phyloP scores from a whole-genome alignment of 139 green algal genomes.

The Chlamydomonas incerta region DNA sequence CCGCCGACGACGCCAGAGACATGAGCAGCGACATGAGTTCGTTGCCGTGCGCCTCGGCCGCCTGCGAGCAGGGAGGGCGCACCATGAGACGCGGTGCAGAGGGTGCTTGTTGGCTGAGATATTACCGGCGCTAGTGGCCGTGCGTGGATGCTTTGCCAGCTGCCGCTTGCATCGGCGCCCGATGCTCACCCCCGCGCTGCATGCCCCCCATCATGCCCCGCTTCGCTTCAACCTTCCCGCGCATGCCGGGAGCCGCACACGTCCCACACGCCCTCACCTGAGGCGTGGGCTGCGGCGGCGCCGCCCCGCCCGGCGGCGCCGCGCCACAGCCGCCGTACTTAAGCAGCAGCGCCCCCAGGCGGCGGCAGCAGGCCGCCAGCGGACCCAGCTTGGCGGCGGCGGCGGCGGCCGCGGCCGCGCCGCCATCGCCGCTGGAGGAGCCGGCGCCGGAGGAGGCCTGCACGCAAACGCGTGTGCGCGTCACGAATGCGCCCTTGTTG shows the following conservation, averaged over 20 bases:
- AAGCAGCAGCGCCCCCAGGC: conserved; percentile 59
- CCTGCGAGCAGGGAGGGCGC: not conserved
- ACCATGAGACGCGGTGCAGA: too few relatives aligned
- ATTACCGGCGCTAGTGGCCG: too few relatives aligned
- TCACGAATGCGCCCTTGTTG: too few relatives aligned
- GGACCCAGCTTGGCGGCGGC: conserved; percentile 16
- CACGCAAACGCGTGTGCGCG: too few relatives aligned
- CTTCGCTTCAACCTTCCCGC: too few relatives aligned
- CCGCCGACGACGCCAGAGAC: conserved; percentile 36
- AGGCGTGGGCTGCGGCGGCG: not conserved
- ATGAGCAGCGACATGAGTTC: conserved; percentile 72
- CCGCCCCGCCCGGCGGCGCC: not conserved
- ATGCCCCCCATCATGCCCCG: too few relatives aligned
- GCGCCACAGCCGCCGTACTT: conserved; percentile 45
- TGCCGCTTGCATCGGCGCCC: too few relatives aligned
- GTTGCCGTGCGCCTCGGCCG: conserved; percentile 61
- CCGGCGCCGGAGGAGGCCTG: not conserved
- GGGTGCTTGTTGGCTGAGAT: too few relatives aligned
- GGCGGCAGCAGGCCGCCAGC: conserved; percentile 37
- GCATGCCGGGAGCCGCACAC: too few relatives aligned
- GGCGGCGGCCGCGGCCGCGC: too few relatives aligned
- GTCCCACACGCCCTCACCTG: conserved; percentile 10
- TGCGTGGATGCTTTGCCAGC: too few relatives aligned
- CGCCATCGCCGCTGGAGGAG: not conserved
- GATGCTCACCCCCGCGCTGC: too few relatives aligned